phyloP scores from a whole-genome alignment of 2,329 filamentous ascomycete genomes.

The Talaromyces islandicus region DNA sequence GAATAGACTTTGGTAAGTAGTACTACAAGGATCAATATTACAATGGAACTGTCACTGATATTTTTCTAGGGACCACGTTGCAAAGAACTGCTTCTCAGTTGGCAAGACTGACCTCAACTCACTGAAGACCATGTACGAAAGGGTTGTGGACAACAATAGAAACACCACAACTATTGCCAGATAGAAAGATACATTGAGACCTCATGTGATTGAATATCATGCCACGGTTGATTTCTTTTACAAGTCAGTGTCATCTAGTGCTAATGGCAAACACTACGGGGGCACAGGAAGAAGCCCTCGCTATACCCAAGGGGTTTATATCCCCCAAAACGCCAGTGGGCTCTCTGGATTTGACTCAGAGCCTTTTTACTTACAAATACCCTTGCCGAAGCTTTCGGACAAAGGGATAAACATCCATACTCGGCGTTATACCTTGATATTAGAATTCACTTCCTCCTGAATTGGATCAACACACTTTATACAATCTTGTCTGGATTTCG shows the following conservation, averaged over 20 bases:
- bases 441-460: background rate
- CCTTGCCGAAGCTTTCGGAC: background rate
- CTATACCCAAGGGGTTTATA: background rate
- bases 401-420: background rate
- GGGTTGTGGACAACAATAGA: conserved; percentile 25
- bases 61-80: conserved; percentile 37
- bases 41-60: conserved; percentile 19
- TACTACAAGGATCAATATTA: background rate
- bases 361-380: background rate
- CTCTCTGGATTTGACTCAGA: background rate
- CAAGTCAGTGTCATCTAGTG: background rate
- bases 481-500: background rate
- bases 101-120: conserved; percentile 33
- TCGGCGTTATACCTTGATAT: background rate
- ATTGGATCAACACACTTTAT: background rate
- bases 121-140: conserved; percentile 33
- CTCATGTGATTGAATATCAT: background rate
- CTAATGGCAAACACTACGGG: background rate
- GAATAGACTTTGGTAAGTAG: conserved; percentile 39
- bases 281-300: background rate
- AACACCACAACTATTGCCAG: conserved; percentile 13
- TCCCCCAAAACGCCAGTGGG: background rate
- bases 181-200: background rate
- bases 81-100: conserved; percentile 42
- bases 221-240: background rate